These are phyloP conservation scores for Ehretia macrophylla DNA, from an alignment of 257 asterid genomes.

Conservation along the genomic window DNA sequence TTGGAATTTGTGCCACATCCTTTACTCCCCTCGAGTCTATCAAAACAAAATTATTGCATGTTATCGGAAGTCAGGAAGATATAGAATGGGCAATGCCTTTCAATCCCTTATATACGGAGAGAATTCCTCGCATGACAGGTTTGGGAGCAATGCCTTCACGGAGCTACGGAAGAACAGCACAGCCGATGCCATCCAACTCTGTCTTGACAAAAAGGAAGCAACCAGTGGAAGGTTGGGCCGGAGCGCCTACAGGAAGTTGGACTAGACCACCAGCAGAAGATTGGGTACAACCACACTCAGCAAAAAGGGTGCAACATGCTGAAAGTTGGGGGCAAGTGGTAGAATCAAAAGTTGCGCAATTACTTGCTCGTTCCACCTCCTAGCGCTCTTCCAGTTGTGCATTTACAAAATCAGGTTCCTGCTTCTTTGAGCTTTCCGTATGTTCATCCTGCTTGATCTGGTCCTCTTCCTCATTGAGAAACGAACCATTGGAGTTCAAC, in stretches of 20 bases:
- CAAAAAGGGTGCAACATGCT: neutral
- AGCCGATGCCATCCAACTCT: conserved; percentile 1
- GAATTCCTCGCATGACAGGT: conserved; percentile 15
- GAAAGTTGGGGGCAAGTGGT: neutral
- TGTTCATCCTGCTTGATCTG: neutral
- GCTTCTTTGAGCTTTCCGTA: neutral
- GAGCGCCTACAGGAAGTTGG: conserved; percentile 14
- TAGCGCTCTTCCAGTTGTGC: neutral
- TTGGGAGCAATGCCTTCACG: conserved; percentile 9
- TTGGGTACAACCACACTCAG: neutral
- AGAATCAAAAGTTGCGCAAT: neutral
- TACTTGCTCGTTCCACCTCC: neutral
- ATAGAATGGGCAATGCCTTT: conserved; percentile 9
- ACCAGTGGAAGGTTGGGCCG: conserved; percentile 27
- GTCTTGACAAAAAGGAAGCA: conserved; percentile 23
- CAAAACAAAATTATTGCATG: neutral
- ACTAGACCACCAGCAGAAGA: neutral
- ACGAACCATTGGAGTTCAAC: neutral
- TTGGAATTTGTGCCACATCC: conserved; percentile 3
- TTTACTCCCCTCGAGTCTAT: neutral
- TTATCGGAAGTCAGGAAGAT: neutral
- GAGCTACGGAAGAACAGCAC: conserved; percentile 21
- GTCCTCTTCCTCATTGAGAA: neutral
- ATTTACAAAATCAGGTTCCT: neutral
- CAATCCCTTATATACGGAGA: too few species aligned